Conservation (phyloP, 73 alveolate species). For the Paramecium primaurelia region DNA sequence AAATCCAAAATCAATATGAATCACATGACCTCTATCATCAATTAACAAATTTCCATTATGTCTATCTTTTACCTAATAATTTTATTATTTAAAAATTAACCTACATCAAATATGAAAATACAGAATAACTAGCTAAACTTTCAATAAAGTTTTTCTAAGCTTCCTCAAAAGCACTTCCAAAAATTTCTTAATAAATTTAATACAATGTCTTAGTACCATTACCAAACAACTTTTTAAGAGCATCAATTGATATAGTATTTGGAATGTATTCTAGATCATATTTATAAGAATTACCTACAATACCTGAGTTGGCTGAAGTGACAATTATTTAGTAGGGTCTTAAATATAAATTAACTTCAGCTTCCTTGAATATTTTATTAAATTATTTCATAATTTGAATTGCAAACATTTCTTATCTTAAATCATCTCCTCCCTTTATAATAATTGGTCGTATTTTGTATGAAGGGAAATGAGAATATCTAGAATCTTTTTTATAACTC, state of each 20-base stretch:
- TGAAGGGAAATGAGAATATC: conserved; percentile 68
- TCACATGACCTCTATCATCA: conserved; percentile 87
- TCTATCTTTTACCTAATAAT: conserved; percentile 83
- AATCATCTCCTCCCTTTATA: conserved; percentile 88
- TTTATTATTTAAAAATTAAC: not conserved
- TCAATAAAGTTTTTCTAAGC: conserved; percentile 77
- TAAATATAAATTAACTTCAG: conserved; percentile 70
- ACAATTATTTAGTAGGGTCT: conserved; percentile 83
- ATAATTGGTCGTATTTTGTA: conserved; percentile 81
- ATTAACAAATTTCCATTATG: conserved; percentile 91
- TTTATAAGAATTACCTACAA: conserved; percentile 8
- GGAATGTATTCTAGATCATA: conserved; percentile 74
- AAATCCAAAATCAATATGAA: conserved; percentile 94
- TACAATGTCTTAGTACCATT: conserved; percentile 68
- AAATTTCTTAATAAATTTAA: conserved; percentile 71
- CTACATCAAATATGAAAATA: conserved; percentile 71
- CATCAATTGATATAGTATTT: conserved; percentile 82
- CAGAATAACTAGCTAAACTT: conserved; percentile 90
- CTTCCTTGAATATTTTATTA: conserved; percentile 75
- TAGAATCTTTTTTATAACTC: conserved; percentile 58
- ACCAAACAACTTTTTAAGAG: conserved; percentile 74
- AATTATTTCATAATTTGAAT: conserved; percentile 79
- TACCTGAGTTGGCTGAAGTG: conserved; percentile 84
- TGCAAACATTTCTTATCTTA: conserved; percentile 88
- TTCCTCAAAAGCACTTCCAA: conserved; percentile 74